Evolutionary conservation across 805 yeast species (phyloP).

Genomic region (Candida dajiaensis): DNA sequence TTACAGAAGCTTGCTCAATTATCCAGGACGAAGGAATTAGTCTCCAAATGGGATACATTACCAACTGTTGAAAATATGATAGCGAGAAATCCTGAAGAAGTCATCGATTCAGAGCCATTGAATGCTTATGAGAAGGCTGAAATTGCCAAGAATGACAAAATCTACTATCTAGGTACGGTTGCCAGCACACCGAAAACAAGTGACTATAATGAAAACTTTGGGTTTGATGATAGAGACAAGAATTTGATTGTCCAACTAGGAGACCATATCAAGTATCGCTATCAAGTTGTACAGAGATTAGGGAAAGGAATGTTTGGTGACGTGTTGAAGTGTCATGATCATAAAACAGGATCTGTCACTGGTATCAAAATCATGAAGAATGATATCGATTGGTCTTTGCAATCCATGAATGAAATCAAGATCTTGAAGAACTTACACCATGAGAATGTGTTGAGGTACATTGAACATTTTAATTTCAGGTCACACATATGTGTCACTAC

Average conservation of each 20-base stretch:
- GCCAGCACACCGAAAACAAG: constrained; percentile 3
- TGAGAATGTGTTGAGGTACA: constrained; percentile 36
- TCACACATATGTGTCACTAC: constrained; percentile 80
- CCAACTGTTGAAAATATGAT: neutral
- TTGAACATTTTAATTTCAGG: constrained; percentile 70
- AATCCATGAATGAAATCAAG: constrained; percentile 73
- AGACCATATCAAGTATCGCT: constrained; percentile 75
- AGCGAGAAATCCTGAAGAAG: constrained; percentile 1
- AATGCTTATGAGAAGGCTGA: constrained; percentile 59
- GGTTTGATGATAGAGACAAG: constrained; percentile 66
- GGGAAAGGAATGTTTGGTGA: constrained; percentile 85
- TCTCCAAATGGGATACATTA: constrained; percentile 5
- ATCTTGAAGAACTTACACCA: constrained; percentile 43
- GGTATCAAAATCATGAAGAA: constrained; percentile 77
- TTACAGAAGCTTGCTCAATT: constrained; percentile 7
- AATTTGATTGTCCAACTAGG: constrained; percentile 49
- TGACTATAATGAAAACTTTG: constrained; percentile 29
- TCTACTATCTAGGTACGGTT: constrained; percentile 44
- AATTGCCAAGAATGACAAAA: constrained; percentile 39
- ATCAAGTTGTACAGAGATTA: constrained; percentile 49
- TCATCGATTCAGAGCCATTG: constrained; percentile 19
- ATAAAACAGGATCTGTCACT: constrained; percentile 48
- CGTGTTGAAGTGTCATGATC: constrained; percentile 66
- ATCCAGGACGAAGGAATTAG: constrained; percentile 11
- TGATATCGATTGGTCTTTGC: constrained; percentile 66